These are phyloP conservation scores for Mrakia gelida DNA, from an alignment of 768 basidiomycete species.

Conservation along the genomic window DNA sequence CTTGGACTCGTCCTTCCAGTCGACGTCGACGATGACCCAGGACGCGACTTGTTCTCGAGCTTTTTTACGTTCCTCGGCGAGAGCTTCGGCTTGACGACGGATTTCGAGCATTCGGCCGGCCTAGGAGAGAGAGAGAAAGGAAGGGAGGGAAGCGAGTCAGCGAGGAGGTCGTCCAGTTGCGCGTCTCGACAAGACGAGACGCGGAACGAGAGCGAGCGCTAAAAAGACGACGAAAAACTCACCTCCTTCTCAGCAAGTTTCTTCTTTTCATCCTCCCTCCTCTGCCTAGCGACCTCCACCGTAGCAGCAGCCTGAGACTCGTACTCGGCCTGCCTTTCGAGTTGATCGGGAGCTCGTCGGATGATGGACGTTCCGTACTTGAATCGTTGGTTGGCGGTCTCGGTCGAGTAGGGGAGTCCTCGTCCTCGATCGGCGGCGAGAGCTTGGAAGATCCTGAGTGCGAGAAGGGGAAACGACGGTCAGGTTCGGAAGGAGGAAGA, in stretches of 20 bases:
- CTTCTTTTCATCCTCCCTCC: conserved; percentile 73
- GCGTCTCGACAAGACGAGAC: background rate
- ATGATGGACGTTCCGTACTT: conserved; percentile 86
- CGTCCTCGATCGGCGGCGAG: conserved; percentile 68
- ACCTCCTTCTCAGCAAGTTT: conserved; percentile 64
- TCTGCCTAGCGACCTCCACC: conserved; percentile 69
- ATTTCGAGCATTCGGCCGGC: conserved; percentile 46
- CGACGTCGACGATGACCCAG: conserved; percentile 45
- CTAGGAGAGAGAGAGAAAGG: conserved; percentile 28
- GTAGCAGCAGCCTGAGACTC: conserved; percentile 45
- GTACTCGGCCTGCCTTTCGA: conserved; percentile 36
- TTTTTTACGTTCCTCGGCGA: conserved; percentile 71
- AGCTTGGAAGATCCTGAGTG: conserved; percentile 68
- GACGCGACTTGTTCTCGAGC: conserved; percentile 44
- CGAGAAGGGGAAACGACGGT: conserved; percentile 10
- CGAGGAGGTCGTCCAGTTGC: background rate
- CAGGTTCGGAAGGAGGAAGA: conserved; percentile 18
- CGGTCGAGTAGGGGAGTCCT: conserved; percentile 72
- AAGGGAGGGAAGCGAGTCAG: background rate
- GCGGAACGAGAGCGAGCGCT: background rate
- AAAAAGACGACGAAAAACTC: conserved; percentile 33
- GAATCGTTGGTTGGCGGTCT: conserved; percentile 81
- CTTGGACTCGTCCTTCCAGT: conserved; percentile 68
- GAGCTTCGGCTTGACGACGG: conserved; percentile 64
- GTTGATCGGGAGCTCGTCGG: conserved; percentile 52